phyloP scores from a whole-genome alignment of 2,329 filamentous ascomycete genomes.

The Ophiostoma populinum region DNA sequence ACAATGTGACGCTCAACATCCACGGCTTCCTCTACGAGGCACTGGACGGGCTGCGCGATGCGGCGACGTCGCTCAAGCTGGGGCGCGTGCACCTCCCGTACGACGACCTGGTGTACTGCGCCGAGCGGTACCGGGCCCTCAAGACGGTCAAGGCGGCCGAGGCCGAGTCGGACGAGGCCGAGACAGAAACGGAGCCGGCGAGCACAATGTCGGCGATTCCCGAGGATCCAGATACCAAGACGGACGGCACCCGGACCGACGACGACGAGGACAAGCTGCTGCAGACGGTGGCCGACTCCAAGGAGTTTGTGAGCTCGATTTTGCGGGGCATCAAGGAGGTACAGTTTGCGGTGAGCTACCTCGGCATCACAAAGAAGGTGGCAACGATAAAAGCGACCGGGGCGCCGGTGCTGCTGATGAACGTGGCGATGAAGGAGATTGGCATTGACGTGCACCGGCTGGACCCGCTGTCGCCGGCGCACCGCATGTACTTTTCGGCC shows the following conservation, averaged over 20 bases:
- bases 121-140: slow-evolving; percentile 34
- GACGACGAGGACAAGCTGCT: slow-evolving; percentile 44
- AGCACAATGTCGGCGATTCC: slow-evolving; percentile 3
- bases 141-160: slow-evolving; percentile 18
- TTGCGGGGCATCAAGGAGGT: slow-evolving; percentile 89
- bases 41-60: slow-evolving; percentile 73
- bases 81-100: slow-evolving; percentile 80
- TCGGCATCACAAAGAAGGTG: slow-evolving; percentile 71
- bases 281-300: slow-evolving; percentile 76
- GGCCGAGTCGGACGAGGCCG: slow-evolving; percentile 15
- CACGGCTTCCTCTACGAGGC: slow-evolving; percentile 81
- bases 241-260: background rate
- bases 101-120: slow-evolving; percentile 60
- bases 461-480: slow-evolving; percentile 80
- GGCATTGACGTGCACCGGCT: slow-evolving; percentile 83
- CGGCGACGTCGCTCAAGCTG: slow-evolving; percentile 76
- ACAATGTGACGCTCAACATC: slow-evolving; percentile 74
- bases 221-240: background rate
- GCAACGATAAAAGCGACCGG: slow-evolving; percentile 48
- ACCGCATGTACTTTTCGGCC: slow-evolving; percentile 94
- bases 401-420: slow-evolving; percentile 54
- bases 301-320: slow-evolving; percentile 80
- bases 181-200: background rate
- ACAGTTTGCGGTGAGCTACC: slow-evolving; percentile 83
- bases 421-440: slow-evolving; percentile 89